phyloP scores from a whole-genome alignment of 2,329 filamentous ascomycete genomes.

The Hansfordia pulvinata region DNA sequence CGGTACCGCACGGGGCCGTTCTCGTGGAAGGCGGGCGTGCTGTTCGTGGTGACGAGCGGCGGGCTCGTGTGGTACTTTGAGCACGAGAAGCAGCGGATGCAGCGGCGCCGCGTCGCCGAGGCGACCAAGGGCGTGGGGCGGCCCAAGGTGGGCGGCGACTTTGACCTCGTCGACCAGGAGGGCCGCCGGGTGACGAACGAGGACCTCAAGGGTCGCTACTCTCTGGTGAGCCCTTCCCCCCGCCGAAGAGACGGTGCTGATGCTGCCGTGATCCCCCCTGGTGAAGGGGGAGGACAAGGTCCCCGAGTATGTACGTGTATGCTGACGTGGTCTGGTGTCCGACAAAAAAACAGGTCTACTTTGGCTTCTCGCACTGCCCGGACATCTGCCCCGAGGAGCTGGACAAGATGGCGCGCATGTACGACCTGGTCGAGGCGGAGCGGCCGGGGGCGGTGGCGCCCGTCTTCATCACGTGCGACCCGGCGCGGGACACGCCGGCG shows the following conservation, averaged over 20 bases:
- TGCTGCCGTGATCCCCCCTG: too few relatives aligned
- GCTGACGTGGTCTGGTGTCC: too few relatives aligned
- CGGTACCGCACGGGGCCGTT: conserved; percentile 58
- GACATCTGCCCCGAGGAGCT: conserved; percentile 98
- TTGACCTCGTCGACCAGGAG: conserved; percentile 70
- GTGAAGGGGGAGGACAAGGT: too few relatives aligned
- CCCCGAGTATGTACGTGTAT: too few relatives aligned
- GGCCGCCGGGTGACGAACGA: conserved; percentile 64
- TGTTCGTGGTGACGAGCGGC: conserved; percentile 70
- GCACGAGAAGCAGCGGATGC: conserved; percentile 81
- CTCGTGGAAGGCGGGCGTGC: conserved; percentile 76
- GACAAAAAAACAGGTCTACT: conserved; percentile 75
- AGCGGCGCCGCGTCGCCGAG: conserved; percentile 77
- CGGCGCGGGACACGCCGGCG: conserved; percentile 74
- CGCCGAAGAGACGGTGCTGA: too few relatives aligned
- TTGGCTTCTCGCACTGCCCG: conserved; percentile 95
- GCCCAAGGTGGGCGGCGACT: conserved; percentile 85
- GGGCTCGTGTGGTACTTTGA: conserved; percentile 85
- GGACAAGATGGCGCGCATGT: conserved; percentile 97
- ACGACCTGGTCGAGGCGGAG: conserved; percentile 53
- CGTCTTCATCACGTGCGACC: conserved; percentile 92
- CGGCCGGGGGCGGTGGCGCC: conserved; percentile 47
- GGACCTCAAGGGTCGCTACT: conserved; percentile 78
- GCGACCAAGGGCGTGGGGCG: conserved; percentile 84
- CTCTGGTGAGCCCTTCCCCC: conserved; percentile 43